phyloP scores from a whole-genome alignment of 495 filamentous ascomycete species.

The Aspergillus panamensis region DNA sequence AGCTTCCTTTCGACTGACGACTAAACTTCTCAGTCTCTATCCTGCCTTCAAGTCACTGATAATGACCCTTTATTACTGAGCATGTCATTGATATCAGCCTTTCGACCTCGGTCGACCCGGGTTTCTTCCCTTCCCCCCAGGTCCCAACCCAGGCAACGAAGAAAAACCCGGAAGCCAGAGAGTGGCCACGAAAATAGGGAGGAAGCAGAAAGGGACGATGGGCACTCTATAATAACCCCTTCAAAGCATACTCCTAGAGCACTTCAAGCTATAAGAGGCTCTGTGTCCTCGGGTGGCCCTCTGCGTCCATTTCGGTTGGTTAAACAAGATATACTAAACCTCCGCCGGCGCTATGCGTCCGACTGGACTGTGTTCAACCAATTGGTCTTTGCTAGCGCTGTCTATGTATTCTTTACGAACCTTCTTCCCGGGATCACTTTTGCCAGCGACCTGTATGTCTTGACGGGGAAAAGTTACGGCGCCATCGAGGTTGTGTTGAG shows the following conservation, averaged over 20 bases:
- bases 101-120: conserved; percentile 37
- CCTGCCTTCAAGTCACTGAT: not conserved
- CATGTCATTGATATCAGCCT: conserved; percentile 39
- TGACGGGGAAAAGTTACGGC: conserved; percentile 65
- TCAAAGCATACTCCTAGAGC: conserved; percentile 43
- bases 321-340: conserved; percentile 54
- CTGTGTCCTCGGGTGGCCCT: conserved; percentile 37
- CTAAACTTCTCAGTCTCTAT: not conserved
- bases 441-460: conserved; percentile 63
- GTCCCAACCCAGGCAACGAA: conserved; percentile 21
- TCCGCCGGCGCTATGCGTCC: conserved; percentile 54
- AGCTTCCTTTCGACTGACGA: not conserved
- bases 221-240: conserved; percentile 40
- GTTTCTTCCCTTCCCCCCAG: conserved; percentile 24
- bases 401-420: conserved; percentile 76
- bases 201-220: conserved; percentile 29
- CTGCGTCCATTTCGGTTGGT: conserved; percentile 61
- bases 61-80: not conserved
- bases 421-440: conserved; percentile 71
- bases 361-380: conserved; percentile 72
- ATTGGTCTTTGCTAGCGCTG: conserved; percentile 63
- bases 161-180: conserved; percentile 15
- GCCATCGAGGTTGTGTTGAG: conserved; percentile 71
- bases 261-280: conserved; percentile 32
- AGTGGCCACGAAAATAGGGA: conserved; percentile 11